These are phyloP conservation scores for Anthoceros angustus DNA, from an alignment of 225 moss, liverwort and hornwort genomes.

Conservation along the genomic window DNA sequence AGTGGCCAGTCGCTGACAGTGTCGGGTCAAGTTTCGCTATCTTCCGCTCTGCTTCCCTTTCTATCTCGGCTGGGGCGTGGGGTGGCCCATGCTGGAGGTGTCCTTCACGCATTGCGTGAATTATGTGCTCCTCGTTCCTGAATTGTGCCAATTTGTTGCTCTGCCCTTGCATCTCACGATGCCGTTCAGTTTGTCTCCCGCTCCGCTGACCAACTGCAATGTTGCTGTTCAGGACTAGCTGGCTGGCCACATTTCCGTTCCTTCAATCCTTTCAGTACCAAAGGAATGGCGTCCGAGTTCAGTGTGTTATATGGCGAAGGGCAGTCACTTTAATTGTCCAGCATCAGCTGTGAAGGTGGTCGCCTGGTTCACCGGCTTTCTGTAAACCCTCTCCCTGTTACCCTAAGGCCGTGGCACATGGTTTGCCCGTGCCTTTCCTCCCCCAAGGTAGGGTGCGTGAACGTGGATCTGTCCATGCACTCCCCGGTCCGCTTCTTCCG, in stretches of 20 bases:
- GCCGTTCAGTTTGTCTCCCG: too few species aligned
- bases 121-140: too few species aligned
- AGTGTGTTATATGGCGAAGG: background rate
- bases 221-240: too few species aligned
- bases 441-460: conserved; percentile 1
- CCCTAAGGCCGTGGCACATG: background rate
- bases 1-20: background rate
- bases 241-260: too few species aligned
- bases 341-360: too few species aligned
- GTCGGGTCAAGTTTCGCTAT: background rate
- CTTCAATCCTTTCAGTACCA: too few species aligned
- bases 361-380: background rate
- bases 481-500: background rate
- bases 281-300: too few species aligned
- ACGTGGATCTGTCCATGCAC: background rate
- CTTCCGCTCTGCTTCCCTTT: background rate
- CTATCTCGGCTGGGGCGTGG: background rate
- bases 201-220: too few species aligned
- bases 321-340: background rate
- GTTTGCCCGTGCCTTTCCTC: conserved; percentile 2
- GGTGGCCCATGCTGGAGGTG: background rate
- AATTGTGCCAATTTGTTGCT: too few species aligned
- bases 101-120: background rate
- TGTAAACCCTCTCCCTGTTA: background rate
- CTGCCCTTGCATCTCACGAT: too few species aligned